Evolutionary conservation across 192 early-diverging fungal species (phyloP).

Genomic region (Coemansia reversa): DNA sequence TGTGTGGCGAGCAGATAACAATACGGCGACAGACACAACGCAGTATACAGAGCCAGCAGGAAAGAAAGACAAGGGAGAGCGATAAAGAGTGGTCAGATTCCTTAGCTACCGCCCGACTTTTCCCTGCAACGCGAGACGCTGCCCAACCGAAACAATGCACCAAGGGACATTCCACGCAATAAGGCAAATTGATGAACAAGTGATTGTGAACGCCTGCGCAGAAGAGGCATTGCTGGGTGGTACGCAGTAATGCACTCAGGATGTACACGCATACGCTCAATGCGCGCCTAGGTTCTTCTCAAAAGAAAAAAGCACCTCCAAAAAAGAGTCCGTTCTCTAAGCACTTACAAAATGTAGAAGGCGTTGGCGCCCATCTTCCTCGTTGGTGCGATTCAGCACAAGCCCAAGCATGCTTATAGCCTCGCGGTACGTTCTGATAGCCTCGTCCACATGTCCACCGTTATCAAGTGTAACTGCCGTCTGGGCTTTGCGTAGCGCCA

Average conservation of each 20-base stretch:
- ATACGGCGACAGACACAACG: not conserved
- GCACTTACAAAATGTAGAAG: constrained; percentile 56
- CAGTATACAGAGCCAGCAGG: not conserved
- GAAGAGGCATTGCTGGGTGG: constrained; percentile 2
- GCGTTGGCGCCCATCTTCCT: constrained; percentile 52
- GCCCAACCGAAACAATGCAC: not conserved
- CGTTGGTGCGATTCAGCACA: constrained; percentile 51
- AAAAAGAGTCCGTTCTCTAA: not conserved
- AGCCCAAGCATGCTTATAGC: constrained; percentile 58
- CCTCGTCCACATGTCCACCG: constrained; percentile 51
- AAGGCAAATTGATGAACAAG: not conserved
- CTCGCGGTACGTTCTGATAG: constrained; percentile 54
- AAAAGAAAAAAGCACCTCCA: not conserved
- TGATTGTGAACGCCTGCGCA: constrained; percentile 10
- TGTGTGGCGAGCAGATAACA: not conserved
- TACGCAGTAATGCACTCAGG: constrained; percentile 10
- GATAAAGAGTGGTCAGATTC: not conserved
- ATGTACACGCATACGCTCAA: not conserved
- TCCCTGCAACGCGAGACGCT: not conserved
- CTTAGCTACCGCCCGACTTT: not conserved
- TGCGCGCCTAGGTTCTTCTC: not conserved
- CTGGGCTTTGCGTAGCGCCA: constrained; percentile 55
- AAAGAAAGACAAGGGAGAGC: not conserved
- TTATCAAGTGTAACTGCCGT: constrained; percentile 55
- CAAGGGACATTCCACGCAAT: constrained; percentile 2